Evolutionary conservation across 2,329 filamentous ascomycete species (phyloP), one percentile per base, ranked within the genome.

Genomic region (Leptodontidium sp.): DNA sequence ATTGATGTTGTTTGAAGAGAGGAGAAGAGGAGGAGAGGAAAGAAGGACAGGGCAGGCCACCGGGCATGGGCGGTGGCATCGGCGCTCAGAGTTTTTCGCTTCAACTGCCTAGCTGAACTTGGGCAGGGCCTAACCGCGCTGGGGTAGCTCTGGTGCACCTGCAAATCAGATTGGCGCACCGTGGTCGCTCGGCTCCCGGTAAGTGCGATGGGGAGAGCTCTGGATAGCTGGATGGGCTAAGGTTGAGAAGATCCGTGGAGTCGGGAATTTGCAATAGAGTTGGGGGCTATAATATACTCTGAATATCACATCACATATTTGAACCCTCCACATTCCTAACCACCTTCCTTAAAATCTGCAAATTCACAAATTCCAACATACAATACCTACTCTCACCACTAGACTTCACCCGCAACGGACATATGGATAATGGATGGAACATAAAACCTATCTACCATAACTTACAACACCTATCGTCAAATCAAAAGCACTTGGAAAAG

Each of bases 1-100:
- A 15, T n/a, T 64, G 38, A 49, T 32, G 26, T 53, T 61, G 68
- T 62, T 70, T 70, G 65, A 17, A 11, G n/a, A 50, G 66, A 70
- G 67, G 64, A 35, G 38, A 12, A 26, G 8, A 40, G 45, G 32
- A 40, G 29, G 15, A 61, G 52, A n/a, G 43, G 29, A 29, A n/a
- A 49, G 43, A 43, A 32, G 26, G 29, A 24, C 45, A 35, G 24
- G 38, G n/a, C 7, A 49, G 43, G 38, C 14, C 26, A 49, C 21
- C n/a, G 58, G 26, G 62, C 62, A 47, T 21, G 50, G 4, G 50
- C 61, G 14, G 4, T n/a, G 53, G 35, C 21, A 45, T 21, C 29
- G n/a, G 49, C 24, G 35, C 57, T 47, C 52, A 57, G 63, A 58
- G 52, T 52, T 62, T 61, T 62, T 38, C 63, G 52, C 57, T 59